Percentiles rank a stretch among this genome's conserved stretches.
These are phyloP conservation scores for Leishmania martiniquensis DNA, from an alignment of 208 protist species.

Conservation along the genomic window DNA sequence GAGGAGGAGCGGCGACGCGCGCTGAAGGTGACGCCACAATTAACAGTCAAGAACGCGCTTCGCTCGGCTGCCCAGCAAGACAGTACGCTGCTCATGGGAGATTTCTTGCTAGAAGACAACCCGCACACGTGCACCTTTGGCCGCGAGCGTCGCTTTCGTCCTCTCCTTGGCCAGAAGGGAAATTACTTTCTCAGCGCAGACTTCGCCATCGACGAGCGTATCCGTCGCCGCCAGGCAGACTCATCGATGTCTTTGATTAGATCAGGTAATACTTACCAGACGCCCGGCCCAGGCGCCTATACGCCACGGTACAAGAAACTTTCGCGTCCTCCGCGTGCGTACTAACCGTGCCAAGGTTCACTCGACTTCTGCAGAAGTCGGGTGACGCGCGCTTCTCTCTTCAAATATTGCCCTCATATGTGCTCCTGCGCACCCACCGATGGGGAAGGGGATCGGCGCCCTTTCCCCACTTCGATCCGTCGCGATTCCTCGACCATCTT, in stretches of 20 bases:
- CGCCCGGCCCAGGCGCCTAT: constrained; percentile 80
- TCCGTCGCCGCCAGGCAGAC: constrained; percentile 21
- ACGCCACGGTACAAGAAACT: constrained; percentile 75
- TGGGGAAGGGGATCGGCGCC: not conserved
- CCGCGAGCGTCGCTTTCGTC: constrained; percentile 68
- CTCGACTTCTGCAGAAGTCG: not conserved
- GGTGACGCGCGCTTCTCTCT: not conserved
- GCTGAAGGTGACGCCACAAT: constrained; percentile 39
- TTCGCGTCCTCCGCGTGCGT: constrained; percentile 46
- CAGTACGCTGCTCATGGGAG: constrained; percentile 60
- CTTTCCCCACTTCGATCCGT: too few species aligned
- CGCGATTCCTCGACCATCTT: too few species aligned
- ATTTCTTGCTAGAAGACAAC: constrained; percentile 64
- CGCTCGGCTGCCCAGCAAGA: constrained; percentile 45
- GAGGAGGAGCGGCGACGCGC: constrained; percentile 42
- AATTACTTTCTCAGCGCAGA: constrained; percentile 63
- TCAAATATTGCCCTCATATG: not conserved
- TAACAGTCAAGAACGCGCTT: constrained; percentile 63
- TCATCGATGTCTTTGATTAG: not conserved
- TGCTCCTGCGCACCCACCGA: not conserved
- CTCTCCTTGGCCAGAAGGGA: constrained; percentile 44
- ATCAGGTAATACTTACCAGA: constrained; percentile 16
- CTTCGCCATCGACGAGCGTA: constrained; percentile 36
- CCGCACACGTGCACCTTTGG: constrained; percentile 63
- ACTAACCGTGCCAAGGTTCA: not conserved